Evolutionary conservation across 1,139 yeast genomes (phyloP).

Genomic region (Candida tropicalis): DNA sequence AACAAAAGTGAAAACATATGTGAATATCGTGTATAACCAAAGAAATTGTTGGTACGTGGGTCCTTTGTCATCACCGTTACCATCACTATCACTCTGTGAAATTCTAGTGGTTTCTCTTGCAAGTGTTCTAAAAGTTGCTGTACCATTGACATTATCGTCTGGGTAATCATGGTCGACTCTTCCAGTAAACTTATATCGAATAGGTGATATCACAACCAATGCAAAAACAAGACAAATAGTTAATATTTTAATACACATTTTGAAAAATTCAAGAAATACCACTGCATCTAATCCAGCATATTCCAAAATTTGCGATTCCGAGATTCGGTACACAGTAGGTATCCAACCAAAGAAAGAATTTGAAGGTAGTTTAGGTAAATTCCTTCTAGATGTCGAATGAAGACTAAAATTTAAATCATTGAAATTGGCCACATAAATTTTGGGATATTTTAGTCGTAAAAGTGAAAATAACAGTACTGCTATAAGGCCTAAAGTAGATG

Average conservation of each 20-base stretch:
- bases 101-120: neutral
- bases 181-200: conserved; percentile 72
- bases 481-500: conserved; percentile 60
- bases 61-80: conserved; percentile 1
- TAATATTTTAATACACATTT: conserved; percentile 69
- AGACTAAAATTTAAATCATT: conserved; percentile 44
- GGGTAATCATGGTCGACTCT: conserved; percentile 54
- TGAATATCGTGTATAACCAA: conserved; percentile 47
- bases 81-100: too few relatives aligned
- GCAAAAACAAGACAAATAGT: conserved; percentile 63
- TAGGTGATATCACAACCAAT: conserved; percentile 68
- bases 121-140: neutral
- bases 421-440: conserved; percentile 65
- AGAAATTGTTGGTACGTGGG: conserved; percentile 26
- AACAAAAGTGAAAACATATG: conserved; percentile 43
- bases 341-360: conserved; percentile 79
- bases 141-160: conserved; percentile 24
- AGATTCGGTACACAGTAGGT: conserved; percentile 59
- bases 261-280: conserved; percentile 80
- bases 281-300: conserved; percentile 94
- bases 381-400: conserved; percentile 45
- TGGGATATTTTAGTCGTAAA: conserved; percentile 67
- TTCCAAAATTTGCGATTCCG: conserved; percentile 77
- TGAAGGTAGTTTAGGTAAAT: conserved; percentile 38
- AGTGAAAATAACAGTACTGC: conserved; percentile 69